Percentiles rank a stretch among this genome's conserved stretches.
These are phyloP conservation scores for Dioscorea dumetorum DNA, from an alignment of 106 monocot genomes.

Conservation along the genomic window DNA sequence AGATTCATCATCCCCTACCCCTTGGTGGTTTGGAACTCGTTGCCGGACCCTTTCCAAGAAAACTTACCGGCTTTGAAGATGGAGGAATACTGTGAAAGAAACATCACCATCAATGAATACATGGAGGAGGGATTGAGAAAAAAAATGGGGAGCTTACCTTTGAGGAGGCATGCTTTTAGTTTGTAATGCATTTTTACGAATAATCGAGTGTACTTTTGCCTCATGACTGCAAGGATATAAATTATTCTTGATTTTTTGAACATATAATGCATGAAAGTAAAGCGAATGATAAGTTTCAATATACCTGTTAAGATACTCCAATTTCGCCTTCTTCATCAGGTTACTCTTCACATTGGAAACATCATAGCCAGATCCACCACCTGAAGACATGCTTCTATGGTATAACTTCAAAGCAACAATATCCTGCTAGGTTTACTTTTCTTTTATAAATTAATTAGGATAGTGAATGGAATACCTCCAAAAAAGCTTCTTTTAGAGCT, in stretches of 20 bases:
- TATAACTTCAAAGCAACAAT: neutral
- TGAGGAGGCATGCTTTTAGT: constrained; percentile 20
- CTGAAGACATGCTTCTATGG: constrained; percentile 15
- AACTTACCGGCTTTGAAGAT: constrained; percentile 5
- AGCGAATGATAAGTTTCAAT: neutral
- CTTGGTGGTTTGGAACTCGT: constrained; percentile 22
- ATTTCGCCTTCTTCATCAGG: constrained; percentile 88
- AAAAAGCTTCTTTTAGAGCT: constrained; percentile 40
- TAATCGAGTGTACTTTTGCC: constrained; percentile 37
- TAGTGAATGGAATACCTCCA: constrained; percentile 39
- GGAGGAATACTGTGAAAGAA: constrained; percentile 21
- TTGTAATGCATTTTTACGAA: constrained; percentile 36
- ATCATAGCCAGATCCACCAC: constrained; percentile 35
- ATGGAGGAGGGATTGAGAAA: too few species aligned
- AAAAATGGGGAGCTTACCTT: constrained; percentile 13
- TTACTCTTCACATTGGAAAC: constrained; percentile 54
- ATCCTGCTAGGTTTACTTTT: too few species aligned
- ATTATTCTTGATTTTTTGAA: neutral
- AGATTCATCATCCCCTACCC: constrained; percentile 5
- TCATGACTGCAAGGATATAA: constrained; percentile 33
- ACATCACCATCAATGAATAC: neutral
- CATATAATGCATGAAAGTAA: neutral
- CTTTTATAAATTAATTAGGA: neutral
- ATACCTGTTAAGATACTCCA: constrained; percentile 71
- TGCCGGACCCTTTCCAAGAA: constrained; percentile 18